Evolutionary conservation across 2,329 filamentous ascomycete species (phyloP).

Genomic region (Coniochaeta sp.): DNA sequence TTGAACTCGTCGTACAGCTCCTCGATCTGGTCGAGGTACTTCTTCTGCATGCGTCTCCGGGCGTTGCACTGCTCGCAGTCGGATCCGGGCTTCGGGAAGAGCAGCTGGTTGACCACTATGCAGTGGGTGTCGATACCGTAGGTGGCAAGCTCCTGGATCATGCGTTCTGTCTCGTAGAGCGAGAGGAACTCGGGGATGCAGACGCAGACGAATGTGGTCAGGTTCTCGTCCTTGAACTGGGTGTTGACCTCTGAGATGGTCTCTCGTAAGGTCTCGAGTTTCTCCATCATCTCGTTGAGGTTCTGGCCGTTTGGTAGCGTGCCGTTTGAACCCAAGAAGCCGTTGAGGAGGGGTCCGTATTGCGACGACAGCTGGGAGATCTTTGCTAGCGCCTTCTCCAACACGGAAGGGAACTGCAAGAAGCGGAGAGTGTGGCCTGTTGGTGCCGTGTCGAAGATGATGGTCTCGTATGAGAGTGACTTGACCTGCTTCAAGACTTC

Average conservation of each 20-base stretch:
- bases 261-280: slow-evolving; percentile 87
- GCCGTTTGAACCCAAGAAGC: slow-evolving; percentile 67
- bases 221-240: slow-evolving; percentile 93
- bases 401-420: slow-evolving; percentile 94
- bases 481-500: slow-evolving; percentile 99
- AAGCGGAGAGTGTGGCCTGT: slow-evolving; percentile 98
- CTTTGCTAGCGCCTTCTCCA: slow-evolving; percentile 98
- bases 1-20: slow-evolving; percentile 99
- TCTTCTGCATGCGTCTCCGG: slow-evolving; percentile 96
- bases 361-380: slow-evolving; percentile 88
- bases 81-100: slow-evolving; percentile 82
- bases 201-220: slow-evolving; percentile 96
- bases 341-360: slow-evolving; percentile 93
- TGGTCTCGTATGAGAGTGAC: slow-evolving; percentile 95
- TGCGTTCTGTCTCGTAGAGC: slow-evolving; percentile 96
- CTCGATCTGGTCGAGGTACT: slow-evolving; percentile 97
- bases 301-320: slow-evolving; percentile 83
- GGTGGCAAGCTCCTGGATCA: slow-evolving; percentile 94
- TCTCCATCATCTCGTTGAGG: slow-evolving; percentile 84
- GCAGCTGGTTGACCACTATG: slow-evolving; percentile 95
- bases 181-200: slow-evolving; percentile 97
- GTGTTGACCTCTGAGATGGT: slow-evolving; percentile 95
- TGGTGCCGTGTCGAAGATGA: slow-evolving; percentile 97
- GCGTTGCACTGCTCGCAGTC: slow-evolving; percentile 94
- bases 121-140: slow-evolving; percentile 95